Evolutionary conservation across 352 stramenopile genomes (phyloP).

Genomic region (Globisporangium iwayamae): DNA sequence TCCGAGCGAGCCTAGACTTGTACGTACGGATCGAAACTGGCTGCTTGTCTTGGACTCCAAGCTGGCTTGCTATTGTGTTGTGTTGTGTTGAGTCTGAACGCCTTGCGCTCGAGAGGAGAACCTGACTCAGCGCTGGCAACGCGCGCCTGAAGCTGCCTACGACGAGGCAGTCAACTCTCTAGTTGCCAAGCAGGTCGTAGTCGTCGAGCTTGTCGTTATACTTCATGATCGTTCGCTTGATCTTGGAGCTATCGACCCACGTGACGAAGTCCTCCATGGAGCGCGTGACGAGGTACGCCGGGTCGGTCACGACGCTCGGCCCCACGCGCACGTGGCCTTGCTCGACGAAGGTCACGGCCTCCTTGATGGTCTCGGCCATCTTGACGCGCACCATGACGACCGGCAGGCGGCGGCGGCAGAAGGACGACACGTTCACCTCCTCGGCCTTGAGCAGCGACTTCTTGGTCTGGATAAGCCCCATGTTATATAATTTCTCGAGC

Average conservation of each 20-base stretch:
- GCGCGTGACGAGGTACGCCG: slow-evolving; percentile 96
- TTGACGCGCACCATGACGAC: slow-evolving; percentile 99
- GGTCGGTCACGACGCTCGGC: slow-evolving; percentile 92
- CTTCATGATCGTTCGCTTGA: slow-evolving; percentile 96
- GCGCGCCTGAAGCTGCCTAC: no score
- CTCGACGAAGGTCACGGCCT: slow-evolving; percentile 97
- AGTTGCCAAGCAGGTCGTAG: slow-evolving; percentile 98
- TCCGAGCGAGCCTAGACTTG: no score
- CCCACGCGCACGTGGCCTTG: slow-evolving; percentile 96
- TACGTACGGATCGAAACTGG: no score
- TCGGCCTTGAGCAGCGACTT: slow-evolving; percentile 97
- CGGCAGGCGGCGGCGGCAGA: slow-evolving; percentile 94
- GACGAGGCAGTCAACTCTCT: slow-evolving; percentile 17
- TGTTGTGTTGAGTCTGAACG: not conserved
- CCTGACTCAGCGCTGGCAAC: no score
- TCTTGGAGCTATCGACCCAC: slow-evolving; percentile 98
- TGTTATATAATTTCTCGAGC: slow-evolving; percentile 97
- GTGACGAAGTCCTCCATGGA: slow-evolving; percentile 99
- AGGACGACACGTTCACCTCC: slow-evolving; percentile 94
- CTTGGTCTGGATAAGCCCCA: slow-evolving; percentile 96
- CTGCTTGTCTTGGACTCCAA: no score
- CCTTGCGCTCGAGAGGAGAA: no score
- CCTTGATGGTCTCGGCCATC: slow-evolving; percentile 98
- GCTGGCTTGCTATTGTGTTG: not conserved
- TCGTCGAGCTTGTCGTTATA: slow-evolving; percentile 99